phyloP scores from a whole-genome alignment of 2,329 filamentous ascomycete genomes.

The Colletotrichum sp. region DNA sequence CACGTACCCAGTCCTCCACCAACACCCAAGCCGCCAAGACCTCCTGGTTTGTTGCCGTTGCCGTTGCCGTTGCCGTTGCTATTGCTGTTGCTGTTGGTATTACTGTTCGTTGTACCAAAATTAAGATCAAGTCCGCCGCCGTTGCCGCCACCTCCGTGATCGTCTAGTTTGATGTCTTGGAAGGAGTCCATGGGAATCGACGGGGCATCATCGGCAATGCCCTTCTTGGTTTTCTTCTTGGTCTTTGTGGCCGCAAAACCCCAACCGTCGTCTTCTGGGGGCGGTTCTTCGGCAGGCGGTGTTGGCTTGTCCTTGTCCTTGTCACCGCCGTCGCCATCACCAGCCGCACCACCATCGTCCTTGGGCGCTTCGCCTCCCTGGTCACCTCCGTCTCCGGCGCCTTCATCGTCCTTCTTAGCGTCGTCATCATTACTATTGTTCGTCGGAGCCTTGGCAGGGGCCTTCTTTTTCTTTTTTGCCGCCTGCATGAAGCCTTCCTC shows the following conservation, averaged over 20 bases:
- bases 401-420: conserved; percentile 35
- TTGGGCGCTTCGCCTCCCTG: conserved; percentile 25
- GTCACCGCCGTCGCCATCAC: conserved; percentile 30
- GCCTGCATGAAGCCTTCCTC: conserved; percentile 59
- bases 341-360: conserved; percentile 21
- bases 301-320: conserved; percentile 28
- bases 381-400: conserved; percentile 34
- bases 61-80: background rate
- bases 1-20: conserved; percentile 55
- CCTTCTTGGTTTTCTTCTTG: conserved; percentile 62
- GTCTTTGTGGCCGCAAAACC: conserved; percentile 51
- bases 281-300: conserved; percentile 36
- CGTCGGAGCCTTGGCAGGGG: conserved; percentile 43
- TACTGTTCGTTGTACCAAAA: conserved; percentile 50
- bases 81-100: conserved; percentile 26
- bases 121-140: conserved; percentile 60
- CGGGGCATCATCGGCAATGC: conserved; percentile 33
- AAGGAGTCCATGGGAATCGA: conserved; percentile 49
- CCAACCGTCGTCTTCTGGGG: conserved; percentile 58
- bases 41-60: background rate
- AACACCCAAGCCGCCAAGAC: background rate
- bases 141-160: conserved; percentile 38
- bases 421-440: conserved; percentile 52
- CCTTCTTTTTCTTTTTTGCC: conserved; percentile 63
- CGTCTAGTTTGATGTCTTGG: conserved; percentile 71